phyloP scores from a whole-genome alignment of 2,329 filamentous ascomycete genomes.

The Rhynchosporium secalis region DNA sequence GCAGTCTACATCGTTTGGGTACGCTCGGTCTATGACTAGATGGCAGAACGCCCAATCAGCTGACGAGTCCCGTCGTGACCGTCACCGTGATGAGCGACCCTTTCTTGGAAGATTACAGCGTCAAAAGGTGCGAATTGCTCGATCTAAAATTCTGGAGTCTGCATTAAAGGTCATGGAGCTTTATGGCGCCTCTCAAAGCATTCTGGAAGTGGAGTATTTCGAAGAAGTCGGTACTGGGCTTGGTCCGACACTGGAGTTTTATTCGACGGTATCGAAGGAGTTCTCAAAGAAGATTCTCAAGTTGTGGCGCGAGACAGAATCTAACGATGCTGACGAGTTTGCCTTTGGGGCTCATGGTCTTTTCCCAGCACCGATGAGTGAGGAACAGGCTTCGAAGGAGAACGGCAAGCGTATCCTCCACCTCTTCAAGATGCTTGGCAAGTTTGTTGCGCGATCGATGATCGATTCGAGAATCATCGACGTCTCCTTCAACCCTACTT shows the following conservation, averaged over 20 bases:
- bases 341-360: constrained; percentile 82
- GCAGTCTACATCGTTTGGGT: constrained; percentile 97
- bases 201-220: constrained; percentile 97
- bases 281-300: constrained; percentile 97
- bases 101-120: constrained; percentile 90
- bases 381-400: constrained; percentile 70
- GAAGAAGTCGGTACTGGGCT: constrained; percentile 97
- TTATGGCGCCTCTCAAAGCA: constrained; percentile 94
- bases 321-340: constrained; percentile 70
- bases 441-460: constrained; percentile 97
- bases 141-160: constrained; percentile 92
- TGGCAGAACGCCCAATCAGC: constrained; percentile 91
- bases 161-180: constrained; percentile 98
- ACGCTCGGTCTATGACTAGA: constrained; percentile 93
- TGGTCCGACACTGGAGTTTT: constrained; percentile 95
- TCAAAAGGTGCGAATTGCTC: constrained; percentile 96
- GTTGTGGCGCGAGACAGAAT: constrained; percentile 92
- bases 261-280: constrained; percentile 94
- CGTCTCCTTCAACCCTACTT: constrained; percentile 93
- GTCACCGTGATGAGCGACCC: constrained; percentile 82
- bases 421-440: constrained; percentile 89
- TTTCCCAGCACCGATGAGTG: constrained; percentile 88
- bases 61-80: constrained; percentile 78
- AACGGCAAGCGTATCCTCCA: constrained; percentile 86
- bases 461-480: constrained; percentile 97